Percentiles rank a stretch among this genome's conserved stretches.
phyloP scores from a whole-genome alignment of 2,329 filamentous ascomycete species.

The Monilinia polystroma region DNA sequence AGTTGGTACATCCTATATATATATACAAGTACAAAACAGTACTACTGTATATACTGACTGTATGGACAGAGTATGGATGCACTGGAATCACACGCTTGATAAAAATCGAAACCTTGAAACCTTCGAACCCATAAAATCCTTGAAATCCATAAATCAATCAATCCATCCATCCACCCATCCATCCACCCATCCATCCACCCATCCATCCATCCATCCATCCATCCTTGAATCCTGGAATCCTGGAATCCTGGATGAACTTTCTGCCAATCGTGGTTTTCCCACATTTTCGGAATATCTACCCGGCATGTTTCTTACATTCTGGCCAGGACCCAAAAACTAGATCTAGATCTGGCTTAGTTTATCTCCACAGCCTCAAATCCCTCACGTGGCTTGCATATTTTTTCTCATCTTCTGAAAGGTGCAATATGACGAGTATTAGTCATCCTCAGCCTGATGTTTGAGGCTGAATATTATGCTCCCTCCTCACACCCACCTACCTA shows the following conservation, averaged over 20 bases:
- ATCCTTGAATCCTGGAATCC: too few species aligned
- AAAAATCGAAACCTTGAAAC: too few species aligned
- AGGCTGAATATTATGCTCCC: background rate
- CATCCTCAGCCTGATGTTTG: constrained; percentile 7
- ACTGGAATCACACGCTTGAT: too few species aligned
- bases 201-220: too few species aligned
- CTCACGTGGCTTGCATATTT: constrained; percentile 10
- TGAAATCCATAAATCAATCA: too few species aligned
- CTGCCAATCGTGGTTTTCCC: constrained; percentile 19
- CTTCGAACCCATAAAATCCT: too few species aligned
- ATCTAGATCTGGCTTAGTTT: background rate
- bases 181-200: too few species aligned
- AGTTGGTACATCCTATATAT: too few species aligned
- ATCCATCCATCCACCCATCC: too few species aligned
- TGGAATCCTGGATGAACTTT: background rate
- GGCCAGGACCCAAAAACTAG: constrained; percentile 1
- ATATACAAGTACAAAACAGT: too few species aligned
- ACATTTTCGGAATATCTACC: constrained; percentile 19
- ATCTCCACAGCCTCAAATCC: background rate
- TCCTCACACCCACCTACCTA: rapidly evolving
- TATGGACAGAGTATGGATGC: too few species aligned
- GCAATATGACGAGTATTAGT: background rate
- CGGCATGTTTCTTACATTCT: constrained; percentile 3
- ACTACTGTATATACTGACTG: too few species aligned
- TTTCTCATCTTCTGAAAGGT: background rate